phyloP scores from a whole-genome alignment of 2,329 filamentous ascomycete genomes.

The Stagonosporopsis cucurbitacearum region DNA sequence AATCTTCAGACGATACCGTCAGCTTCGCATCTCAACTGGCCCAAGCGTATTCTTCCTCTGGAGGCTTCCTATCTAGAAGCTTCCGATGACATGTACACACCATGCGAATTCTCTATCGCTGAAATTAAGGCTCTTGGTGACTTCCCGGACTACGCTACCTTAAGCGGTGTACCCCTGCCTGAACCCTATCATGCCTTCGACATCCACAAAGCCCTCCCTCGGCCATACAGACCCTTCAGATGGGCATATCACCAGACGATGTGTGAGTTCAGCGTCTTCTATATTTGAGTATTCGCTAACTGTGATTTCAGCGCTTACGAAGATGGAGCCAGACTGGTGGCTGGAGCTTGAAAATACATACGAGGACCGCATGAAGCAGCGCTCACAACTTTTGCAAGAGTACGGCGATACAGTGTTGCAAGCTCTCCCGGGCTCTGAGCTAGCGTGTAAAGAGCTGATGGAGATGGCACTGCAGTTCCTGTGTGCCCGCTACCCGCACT shows the following conservation, averaged over 20 bases:
- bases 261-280: conserved; percentile 64
- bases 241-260: conserved; percentile 92
- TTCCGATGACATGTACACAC: conserved; percentile 57
- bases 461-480: conserved; percentile 84
- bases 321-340: conserved; percentile 85
- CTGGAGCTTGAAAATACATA: conserved; percentile 85
- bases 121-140: conserved; percentile 75
- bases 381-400: conserved; percentile 67
- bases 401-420: conserved; percentile 71
- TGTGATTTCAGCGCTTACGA: conserved; percentile 68
- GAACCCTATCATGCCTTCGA: conserved; percentile 69
- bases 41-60: conserved; percentile 33
- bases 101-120: conserved; percentile 71
- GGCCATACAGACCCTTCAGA: conserved; percentile 81
- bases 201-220: conserved; percentile 69
- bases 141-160: conserved; percentile 78
- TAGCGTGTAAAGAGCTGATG: conserved; percentile 86
- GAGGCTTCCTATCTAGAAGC: conserved; percentile 36
- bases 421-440: conserved; percentile 73
- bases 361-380: conserved; percentile 68
- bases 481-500: conserved; percentile 76
- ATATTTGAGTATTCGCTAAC: not conserved
- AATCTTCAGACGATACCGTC: conserved; percentile 27
- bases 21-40: not conserved
- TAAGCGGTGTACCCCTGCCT: conserved; percentile 78